Conservation (phyloP, 2,329 filamentous ascomycete species). For the Fusarium tjaetaba region DNA sequence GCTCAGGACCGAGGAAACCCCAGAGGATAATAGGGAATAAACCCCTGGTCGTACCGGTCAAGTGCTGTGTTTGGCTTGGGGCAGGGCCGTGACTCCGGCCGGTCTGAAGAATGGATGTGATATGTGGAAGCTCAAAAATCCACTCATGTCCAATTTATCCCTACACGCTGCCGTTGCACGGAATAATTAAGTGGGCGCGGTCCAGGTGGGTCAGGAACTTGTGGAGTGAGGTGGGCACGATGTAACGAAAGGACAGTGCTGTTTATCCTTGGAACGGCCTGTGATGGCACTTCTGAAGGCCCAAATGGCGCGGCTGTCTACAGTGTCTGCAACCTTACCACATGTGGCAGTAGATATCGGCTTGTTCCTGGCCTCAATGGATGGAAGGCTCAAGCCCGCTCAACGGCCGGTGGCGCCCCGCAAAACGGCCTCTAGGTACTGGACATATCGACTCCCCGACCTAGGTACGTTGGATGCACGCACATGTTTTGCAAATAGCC, state of each 20-base stretch:
- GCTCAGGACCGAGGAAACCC: conserved; percentile 12
- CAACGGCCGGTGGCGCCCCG: conserved; percentile 29
- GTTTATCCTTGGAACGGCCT: not conserved
- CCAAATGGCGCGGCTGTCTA: conserved; percentile 14
- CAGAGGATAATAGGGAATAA: conserved; percentile 24
- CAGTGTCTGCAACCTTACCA: conserved; percentile 25
- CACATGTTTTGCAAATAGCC: conserved; percentile 20
- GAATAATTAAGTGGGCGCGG: conserved; percentile 29
- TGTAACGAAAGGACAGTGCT: conserved; percentile 39
- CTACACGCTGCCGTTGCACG: conserved; percentile 16
- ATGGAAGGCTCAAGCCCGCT: not conserved
- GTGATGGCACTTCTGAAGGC: not conserved
- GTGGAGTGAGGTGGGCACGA: conserved; percentile 33
- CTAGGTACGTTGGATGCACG: not conserved
- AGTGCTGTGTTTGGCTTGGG: conserved; percentile 16
- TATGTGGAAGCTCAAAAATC: conserved; percentile 26
- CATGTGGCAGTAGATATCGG: conserved; percentile 20
- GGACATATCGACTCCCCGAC: not conserved
- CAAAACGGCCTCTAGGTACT: conserved; percentile 1
- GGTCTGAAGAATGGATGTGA: conserved; percentile 32
- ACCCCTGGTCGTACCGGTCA: conserved; percentile 30
- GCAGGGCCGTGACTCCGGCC: conserved; percentile 37
- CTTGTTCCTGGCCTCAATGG: conserved; percentile 21
- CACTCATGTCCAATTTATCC: conserved; percentile 27
- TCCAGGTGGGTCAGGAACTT: conserved; percentile 36